Evolutionary conservation across 495 filamentous ascomycete species (phyloP), one percentile per base, ranked within the genome.

Genomic region (Clavariopsis aquatica): DNA sequence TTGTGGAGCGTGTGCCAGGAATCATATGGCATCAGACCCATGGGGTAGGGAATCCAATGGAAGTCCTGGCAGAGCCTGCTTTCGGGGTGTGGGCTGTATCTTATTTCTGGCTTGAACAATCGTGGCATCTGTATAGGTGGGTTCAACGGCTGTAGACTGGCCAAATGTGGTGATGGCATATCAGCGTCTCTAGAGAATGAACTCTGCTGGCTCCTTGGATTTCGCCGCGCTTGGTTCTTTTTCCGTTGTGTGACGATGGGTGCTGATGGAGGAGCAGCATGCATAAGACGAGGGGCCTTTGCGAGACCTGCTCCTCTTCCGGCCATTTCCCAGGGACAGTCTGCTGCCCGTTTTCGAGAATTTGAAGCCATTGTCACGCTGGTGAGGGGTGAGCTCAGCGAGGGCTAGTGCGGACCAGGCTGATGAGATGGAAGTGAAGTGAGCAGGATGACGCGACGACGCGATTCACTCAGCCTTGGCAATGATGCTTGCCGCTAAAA

Each of bases 1-100:
- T 59, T 55, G 54, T 70, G 68, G 36, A 70, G 68, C 15, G 27
- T 45, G 28, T 43, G 46, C 68, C 64, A 70, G 28, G 64, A 64
- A 26, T 59, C 47, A 23, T 64, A 70, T 2, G 68, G 53, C 31
- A 70, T 28, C 7, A 70, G 55, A 12, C 49, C 54, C n/a, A 64
- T 45, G 3, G 58, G 63, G 46, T 67, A 70, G 2, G 59, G 52
- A 12, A 67, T 47, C 49, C 62, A 66, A 27, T 67, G 64, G 49
- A 70, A 66, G 36, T 70, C 52, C 24, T 49, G 47, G 52, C 68
- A 60, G 22, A 62, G 23, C 23, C 34, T 59, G 47, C 31, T 63
- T 28, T 70, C 57, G 9, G 62, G 62, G 38, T 70, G 57, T 15
- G n/a, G n/a, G n/a, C n/a, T n/a, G n/a, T n/a, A n/a, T n/a, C n/a